Conservation (phyloP, 2,329 filamentous ascomycete species). For the Penicillium sp. region DNA sequence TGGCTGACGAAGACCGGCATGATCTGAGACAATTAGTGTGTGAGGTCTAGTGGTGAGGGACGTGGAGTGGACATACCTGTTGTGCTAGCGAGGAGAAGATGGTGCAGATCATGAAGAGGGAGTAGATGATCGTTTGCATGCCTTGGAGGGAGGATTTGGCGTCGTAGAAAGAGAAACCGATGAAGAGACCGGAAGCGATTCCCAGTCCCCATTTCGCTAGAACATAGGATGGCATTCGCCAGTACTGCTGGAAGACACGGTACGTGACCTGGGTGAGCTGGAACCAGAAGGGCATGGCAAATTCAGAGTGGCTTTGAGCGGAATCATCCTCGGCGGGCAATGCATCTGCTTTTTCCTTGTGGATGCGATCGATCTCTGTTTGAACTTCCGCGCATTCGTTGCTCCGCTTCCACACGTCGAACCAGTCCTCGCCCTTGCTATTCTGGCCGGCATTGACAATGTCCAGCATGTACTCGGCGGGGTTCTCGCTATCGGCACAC, state of each 20-base stretch:
- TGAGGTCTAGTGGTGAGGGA: background rate
- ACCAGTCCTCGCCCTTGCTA: constrained; percentile 52
- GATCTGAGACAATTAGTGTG: constrained; percentile 31
- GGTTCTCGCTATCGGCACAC: constrained; percentile 61
- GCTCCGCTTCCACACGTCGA: constrained; percentile 58
- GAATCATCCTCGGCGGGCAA: constrained; percentile 25
- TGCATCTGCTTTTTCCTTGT: constrained; percentile 43
- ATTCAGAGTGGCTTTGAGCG: constrained; percentile 62
- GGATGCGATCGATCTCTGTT: constrained; percentile 56
- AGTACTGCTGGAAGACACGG: constrained; percentile 85
- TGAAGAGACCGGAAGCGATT: constrained; percentile 61
- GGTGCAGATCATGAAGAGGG: constrained; percentile 74
- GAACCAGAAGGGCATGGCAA: constrained; percentile 65
- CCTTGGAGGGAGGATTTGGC: constrained; percentile 69
- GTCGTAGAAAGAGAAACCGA: constrained; percentile 75
- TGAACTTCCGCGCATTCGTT: constrained; percentile 53
- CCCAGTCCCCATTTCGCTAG: constrained; percentile 73
- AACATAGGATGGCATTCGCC: constrained; percentile 80
- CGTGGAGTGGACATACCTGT: background rate
- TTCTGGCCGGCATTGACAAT: constrained; percentile 47
- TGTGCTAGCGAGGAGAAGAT: constrained; percentile 54
- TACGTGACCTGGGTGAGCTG: constrained; percentile 65
- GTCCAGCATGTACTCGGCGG: constrained; percentile 68
- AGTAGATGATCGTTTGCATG: constrained; percentile 79
- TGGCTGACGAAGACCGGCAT: constrained; percentile 85